phyloP scores from a whole-genome alignment of 208 protist species.

The Trypanosomatidae sp. region DNA sequence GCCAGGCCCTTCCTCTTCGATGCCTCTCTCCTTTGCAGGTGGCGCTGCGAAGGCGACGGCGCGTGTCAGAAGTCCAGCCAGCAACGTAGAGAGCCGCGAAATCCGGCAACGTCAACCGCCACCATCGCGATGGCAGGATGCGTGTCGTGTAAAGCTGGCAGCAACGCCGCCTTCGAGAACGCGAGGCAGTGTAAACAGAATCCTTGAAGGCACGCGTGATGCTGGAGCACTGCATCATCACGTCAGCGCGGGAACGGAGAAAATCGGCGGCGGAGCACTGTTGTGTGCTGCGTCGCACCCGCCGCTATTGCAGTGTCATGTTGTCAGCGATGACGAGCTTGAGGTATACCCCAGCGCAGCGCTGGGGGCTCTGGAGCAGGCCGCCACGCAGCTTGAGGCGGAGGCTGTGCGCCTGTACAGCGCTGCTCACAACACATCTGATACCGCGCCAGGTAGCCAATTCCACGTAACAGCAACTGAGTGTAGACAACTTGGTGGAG shows the following conservation, averaged over 20 bases:
- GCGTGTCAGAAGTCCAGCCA: background rate
- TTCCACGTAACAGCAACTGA: background rate
- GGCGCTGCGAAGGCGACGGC: background rate
- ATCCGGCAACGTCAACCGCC: background rate
- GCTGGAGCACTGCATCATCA: background rate
- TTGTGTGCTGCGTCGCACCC: background rate
- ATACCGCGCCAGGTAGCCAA: background rate
- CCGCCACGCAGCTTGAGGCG: constrained; percentile 17
- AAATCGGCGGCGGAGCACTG: background rate
- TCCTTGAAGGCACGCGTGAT: background rate
- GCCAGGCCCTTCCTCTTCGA: background rate
- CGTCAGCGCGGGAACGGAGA: background rate
- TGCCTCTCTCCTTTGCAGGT: background rate
- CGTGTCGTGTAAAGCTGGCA: background rate
- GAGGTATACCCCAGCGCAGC: constrained; percentile 20
- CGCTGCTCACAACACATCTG: background rate
- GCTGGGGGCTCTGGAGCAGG: constrained; percentile 13
- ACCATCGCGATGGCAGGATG: background rate
- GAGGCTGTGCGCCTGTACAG: constrained; percentile 9
- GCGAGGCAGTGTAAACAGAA: background rate
- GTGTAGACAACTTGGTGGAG: background rate
- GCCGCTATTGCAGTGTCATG: background rate
- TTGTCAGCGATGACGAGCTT: background rate
- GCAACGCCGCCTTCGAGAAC: background rate
- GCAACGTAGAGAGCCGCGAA: background rate